phyloP scores from a whole-genome alignment of 768 basidiomycete species.

The Scleroderma citrinum region DNA sequence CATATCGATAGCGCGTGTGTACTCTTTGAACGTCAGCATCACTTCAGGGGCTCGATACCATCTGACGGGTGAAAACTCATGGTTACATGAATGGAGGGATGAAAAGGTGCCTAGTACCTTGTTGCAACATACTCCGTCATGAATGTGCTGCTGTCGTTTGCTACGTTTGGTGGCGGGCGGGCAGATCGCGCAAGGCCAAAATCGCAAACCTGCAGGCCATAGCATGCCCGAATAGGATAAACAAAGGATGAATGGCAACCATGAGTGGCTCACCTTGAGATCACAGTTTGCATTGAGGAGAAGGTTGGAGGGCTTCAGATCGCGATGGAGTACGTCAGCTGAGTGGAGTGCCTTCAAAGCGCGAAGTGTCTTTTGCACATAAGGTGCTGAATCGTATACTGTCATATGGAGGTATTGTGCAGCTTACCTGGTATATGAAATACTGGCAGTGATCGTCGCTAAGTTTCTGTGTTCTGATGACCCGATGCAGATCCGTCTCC shows the following conservation, averaged over 20 bases:
- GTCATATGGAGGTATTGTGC: neutral
- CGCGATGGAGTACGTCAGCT: conserved; percentile 91
- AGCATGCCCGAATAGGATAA: conserved; percentile 1
- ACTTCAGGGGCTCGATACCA: conserved; percentile 99
- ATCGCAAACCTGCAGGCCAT: conserved; percentile 58
- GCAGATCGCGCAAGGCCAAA: conserved; percentile 84
- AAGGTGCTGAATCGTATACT: neutral
- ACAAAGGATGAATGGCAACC: conserved; percentile 1
- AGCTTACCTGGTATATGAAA: conserved; percentile 85
- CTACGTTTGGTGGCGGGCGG: conserved; percentile 65
- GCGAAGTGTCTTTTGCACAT: conserved; percentile 59
- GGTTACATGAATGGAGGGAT: neutral
- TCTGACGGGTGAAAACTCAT: conserved; percentile 30
- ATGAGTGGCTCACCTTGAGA: conserved; percentile 63
- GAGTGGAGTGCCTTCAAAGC: conserved; percentile 94
- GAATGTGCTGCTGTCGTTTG: conserved; percentile 71
- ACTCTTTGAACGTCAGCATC: conserved; percentile 97
- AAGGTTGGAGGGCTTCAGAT: conserved; percentile 94
- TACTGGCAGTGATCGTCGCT: conserved; percentile 97
- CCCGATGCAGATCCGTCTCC: conserved; percentile 95
- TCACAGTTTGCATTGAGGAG: conserved; percentile 96
- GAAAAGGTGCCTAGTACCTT: conserved; percentile 38
- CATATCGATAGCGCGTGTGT: conserved; percentile 81
- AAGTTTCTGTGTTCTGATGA: conserved; percentile 90
- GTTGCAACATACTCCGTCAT: conserved; percentile 97